Base-by-base conservation (phyloP, 768 basidiomycete species). In the Steccherinum ochraceum region DNA sequence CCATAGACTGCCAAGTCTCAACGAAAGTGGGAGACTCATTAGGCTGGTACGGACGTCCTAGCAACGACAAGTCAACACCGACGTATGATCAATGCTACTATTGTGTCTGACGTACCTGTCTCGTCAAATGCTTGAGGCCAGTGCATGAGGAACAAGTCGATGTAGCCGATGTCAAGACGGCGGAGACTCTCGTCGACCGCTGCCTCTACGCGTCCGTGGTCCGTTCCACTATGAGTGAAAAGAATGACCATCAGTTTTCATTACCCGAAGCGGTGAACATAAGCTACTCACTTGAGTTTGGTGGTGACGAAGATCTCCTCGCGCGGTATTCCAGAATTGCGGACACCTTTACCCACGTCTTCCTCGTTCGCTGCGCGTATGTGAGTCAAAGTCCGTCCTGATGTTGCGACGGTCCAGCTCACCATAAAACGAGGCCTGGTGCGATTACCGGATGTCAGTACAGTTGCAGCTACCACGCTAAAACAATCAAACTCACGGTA, bases 341-440 rank as follows among this genome's bases (percentile, higher is more conserved):
- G 69, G 50, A 82, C 65, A 5, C 88, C 91, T 53, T 81, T 74
- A 4, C 89, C 90, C n/a, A 93, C 89, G 55, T 86, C 81, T 58
- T 81, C 79, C 62, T 91, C 88, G 61, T 91, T 92, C 2, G 5
- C 54, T 55, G 24, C 25, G n/a, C n/a, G n/a, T n/a, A n/a, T n/a
- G n/a, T n/a, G n/a, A n/a, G n/a, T n/a, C n/a, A n/a, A n/a, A n/a
- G n/a, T n/a, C n/a, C n/a, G n/a, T n/a, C n/a, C n/a, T n/a, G n/a
- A n/a, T n/a, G n/a, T n/a, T n/a, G n/a, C n/a, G n/a, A n/a, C n/a
- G n/a, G n/a, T n/a, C n/a, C n/a, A n/a, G n/a, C n/a, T n/a, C n/a
- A n/a, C n/a, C n/a, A n/a, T n/a, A n/a, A n/a, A n/a, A n/a, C n/a
- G n/a, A n/a, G n/a, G n/a, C n/a, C n/a, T n/a, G n/a, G n/a, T n/a